Evolutionary conservation across 2,329 filamentous ascomycete genomes (phyloP), one percentile per base, ranked within the genome.

Genomic region (Arthroderma sp.): DNA sequence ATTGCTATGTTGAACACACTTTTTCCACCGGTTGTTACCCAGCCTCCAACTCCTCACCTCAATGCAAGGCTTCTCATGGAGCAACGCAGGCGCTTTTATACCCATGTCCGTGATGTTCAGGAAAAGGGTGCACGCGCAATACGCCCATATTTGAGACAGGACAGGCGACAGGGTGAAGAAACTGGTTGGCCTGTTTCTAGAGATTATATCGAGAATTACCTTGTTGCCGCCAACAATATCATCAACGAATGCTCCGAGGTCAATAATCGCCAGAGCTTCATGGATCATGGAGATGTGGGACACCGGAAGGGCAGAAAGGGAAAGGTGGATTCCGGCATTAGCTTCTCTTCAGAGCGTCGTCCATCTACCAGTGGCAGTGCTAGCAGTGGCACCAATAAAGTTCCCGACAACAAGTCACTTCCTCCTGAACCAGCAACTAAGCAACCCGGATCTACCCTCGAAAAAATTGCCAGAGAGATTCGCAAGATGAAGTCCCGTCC

Each of bases 1-100:
- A 68, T 80, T 50, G 78, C 76, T 43, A 78, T 82, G 71, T 71
- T 82, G 42, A 82, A 82, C 61, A 82, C 78, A 6, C 66, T 82
- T 29, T 77, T 80, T 50, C 78, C 78, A 5, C 77, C 78, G 2
- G 66, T 72, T 36, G 65, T 67, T 37, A 59, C 61, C 8, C 59
- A 62, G 22, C 60, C 62, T 38, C 74, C 72, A 4, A 75, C 74
- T 6, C 61, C 68, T 29, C 68, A 73, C 42, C 58, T 80, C 47
- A 75, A 70, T 6, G 58, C 64, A 3, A 59, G 68, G 28, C 66
- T 72, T 5, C 64, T 82, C 44, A 68, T 69, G 46, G 63, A 66
- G 8, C 76, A 82, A 54, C 73, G 78, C n/a, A 69, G 74, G 30
- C 68, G 66, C 5, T 80, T 80, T 59, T 81, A 80, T 63, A 69